Base-by-base conservation (phyloP, 1,284 basidiomycete genomes). In the Anthracocystis walkeri region DNA sequence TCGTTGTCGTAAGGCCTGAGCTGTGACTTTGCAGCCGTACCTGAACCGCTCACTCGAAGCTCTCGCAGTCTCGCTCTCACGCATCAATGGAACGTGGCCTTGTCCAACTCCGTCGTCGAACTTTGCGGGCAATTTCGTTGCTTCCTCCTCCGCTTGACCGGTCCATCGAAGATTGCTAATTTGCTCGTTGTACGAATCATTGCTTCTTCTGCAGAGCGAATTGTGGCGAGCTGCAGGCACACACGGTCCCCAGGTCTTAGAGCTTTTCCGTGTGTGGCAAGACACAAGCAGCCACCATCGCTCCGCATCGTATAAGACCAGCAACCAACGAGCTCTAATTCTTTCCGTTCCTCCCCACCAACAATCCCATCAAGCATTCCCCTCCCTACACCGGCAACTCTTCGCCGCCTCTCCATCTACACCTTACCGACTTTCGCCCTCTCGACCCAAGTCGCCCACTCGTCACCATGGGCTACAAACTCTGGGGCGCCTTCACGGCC, bases 401-500 rank as follows among this genome's bases (percentile, higher is more conserved):
- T 18, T 40, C n/a, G 51, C 38, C 35, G 27, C 35, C 7, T 38
- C 31, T 45, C 49, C 35, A 5, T 8, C 33, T 33, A 12, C 6
- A 33, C 33, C 33, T 33, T 33, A 33, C 2, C 33, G 33, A 33
- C 38, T 31, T n/a, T 20, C 23, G 11, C 52, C n/a, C 35, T 7
- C 44, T 4, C 44, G 12, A 21, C 27, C 31, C 7, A 10, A 23
- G 23, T 7, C 33, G 33, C 11, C 33, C 6, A 7, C 12, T 53
- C 35, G 11, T 52, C 60, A 64, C 8, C 41, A 69, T 69, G 65
- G 59, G 63, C 40, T 46, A 53, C 18, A 16, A 45, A 7, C 57
- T 67, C 2, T 73, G 64, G 70, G 29, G 56, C 53, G 65, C 61
- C 55, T 82, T 80, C 64, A 78, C 78, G 51, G 56, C 80, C 40